Base-by-base conservation (phyloP, 768 basidiomycete species). In the Naganishia kalamii region DNA sequence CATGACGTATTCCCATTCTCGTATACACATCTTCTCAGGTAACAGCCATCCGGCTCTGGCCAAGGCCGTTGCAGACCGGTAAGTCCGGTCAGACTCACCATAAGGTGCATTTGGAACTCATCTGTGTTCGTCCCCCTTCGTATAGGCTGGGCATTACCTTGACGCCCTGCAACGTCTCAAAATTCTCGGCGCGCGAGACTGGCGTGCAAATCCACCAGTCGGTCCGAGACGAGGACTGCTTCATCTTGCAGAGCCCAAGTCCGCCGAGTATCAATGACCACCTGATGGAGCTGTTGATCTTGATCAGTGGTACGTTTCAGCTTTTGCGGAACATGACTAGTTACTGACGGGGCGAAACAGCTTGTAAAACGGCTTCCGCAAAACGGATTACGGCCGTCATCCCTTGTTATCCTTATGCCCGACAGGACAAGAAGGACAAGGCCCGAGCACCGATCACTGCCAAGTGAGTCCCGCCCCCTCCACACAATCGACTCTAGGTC, bases 341-440 rank as follows among this genome's bases (percentile, higher is more conserved):
- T 12, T 40, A 4, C 33, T 7, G 12, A n/a, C 13, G 6, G 5
- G 11, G n/a, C n/a, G n/a, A n/a, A n/a, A 8, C 65, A 73, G 78
- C 96, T 11, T 96, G 94, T 86, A 94, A 93, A 81, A 98, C 97
- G 73, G 94, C 96, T n/a, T 94, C 91, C 70, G 93, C 96, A 50
- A 90, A 89, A 79, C 83, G 96, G 67, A 98, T 99, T 75, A 99
- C 96, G 6, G 96, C 94, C n/a, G 92, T 99, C 68, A 85, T 97
- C 65, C 96, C 96, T 44, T 84, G 96, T 37, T 99, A 92, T 80
- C 94, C 96, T 0, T 99, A 99, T 79, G 86, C 96, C 10, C 83
- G 96, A 65, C 96, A 98, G 79, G 96, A 99, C 82, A 97, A 97
- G 79, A 99, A 98, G 80, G 94, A 99, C 84, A 97, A 98, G 81